Base-by-base conservation (phyloP, 768 basidiomycete genomes). In the Galerina marginata region DNA sequence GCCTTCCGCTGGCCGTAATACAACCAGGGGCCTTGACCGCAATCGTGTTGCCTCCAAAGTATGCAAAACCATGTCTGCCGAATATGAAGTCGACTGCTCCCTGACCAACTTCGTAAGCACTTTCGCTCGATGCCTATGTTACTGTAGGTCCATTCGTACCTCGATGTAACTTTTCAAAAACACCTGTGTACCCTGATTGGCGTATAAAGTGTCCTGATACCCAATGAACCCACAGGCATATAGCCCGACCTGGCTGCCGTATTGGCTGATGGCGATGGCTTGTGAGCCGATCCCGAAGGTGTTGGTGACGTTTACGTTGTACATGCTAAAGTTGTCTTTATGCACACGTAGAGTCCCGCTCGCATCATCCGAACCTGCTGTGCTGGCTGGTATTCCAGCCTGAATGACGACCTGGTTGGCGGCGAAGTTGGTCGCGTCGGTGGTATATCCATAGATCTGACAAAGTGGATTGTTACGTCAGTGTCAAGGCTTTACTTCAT, bases 71-170 rank as follows among this genome's bases (percentile, higher is more conserved):
- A 15, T 56, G 43, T 29, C 74, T 76, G 7, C 81, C 81, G 52
- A 82, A 83, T 46, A 83, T 81, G 62, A 83, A 83, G 61, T 83
- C 81, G 0, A 74, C 71, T 2, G 79, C 79, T 45, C 80, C 79
- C 78, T 79, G 20, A 1, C 1, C 39, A 38, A 37, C 16, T 1
- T 40, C 20, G 10, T 6, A 9, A 38, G 6, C n/a, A 20, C 46
- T 16, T n/a, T 46, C 43, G 12, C 44, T 5, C 6, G 14, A 4
- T 11, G 7, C 4, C 2, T 1, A 15, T 2, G 20, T 20, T 20
- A 20, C 20, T 20, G 14, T 1, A 3, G 5, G 11, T 15, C 7
- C 16, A 36, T 23, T 29, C 64, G 44, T 36, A 79, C 80, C 72
- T 84, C 78, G 42, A 85, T 83, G 52, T 82, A 81, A 3, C 71